These are phyloP conservation scores for Candida railenensis DNA, from an alignment of 805 yeast species.

Conservation along the genomic window DNA sequence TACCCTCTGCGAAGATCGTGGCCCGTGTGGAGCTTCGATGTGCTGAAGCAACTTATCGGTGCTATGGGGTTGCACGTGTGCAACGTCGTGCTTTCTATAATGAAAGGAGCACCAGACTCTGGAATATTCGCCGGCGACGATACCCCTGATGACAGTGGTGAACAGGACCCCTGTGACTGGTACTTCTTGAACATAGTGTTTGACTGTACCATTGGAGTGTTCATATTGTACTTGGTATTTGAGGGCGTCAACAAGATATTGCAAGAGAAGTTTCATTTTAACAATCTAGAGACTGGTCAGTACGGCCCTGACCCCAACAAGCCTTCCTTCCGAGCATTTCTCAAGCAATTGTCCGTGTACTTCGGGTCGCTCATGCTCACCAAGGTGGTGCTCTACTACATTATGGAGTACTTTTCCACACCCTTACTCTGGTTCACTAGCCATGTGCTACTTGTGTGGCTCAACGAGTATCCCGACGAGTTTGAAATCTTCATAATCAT, in stretches of 20 bases:
- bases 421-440: constrained; percentile 53
- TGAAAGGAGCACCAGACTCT: constrained; percentile 32
- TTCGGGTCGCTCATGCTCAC: constrained; percentile 61
- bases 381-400: constrained; percentile 61
- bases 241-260: constrained; percentile 42
- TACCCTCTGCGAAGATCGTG: constrained; percentile 79
- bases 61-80: constrained; percentile 80
- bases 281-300: constrained; percentile 51
- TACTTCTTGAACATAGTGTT: constrained; percentile 83
- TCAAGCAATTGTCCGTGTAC: constrained; percentile 72
- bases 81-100: constrained; percentile 68
- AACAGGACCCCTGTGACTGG: constrained; percentile 83
- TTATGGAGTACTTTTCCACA: constrained; percentile 65
- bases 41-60: constrained; percentile 85
- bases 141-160: constrained; percentile 7
- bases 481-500: constrained; percentile 84
- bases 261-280: constrained; percentile 39
- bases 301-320: constrained; percentile 65
- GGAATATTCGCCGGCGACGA: constrained; percentile 10
- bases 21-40: constrained; percentile 87
- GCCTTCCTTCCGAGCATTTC: constrained; percentile 50
- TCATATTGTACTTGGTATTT: constrained; percentile 61
- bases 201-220: constrained; percentile 94
- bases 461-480: constrained; percentile 70
- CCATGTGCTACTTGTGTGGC: constrained; percentile 77